Conservation (phyloP, 1,139 yeast species). For the Kluyveromyces sp. region DNA sequence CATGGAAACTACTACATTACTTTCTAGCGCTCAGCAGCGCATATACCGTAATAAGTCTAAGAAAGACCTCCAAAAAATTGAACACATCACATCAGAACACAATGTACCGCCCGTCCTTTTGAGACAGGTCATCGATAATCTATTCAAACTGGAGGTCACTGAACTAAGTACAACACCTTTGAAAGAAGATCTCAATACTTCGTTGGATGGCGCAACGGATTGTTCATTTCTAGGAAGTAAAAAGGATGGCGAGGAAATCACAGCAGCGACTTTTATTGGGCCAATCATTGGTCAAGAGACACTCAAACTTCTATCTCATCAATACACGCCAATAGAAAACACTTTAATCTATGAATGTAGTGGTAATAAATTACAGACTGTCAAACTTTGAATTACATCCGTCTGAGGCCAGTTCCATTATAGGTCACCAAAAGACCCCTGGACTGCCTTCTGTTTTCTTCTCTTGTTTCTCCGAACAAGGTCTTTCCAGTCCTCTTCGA, state of each 20-base stretch:
- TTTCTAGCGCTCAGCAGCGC: conserved; percentile 51
- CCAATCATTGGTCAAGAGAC: conserved; percentile 77
- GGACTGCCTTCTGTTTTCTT: conserved; percentile 39
- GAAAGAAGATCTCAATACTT: too few species aligned
- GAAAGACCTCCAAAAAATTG: conserved; percentile 37
- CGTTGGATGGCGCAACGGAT: too few species aligned
- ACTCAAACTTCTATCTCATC: conserved; percentile 58
- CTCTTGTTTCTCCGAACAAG: conserved; percentile 59
- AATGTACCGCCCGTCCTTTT: conserved; percentile 6
- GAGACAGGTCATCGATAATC: conserved; percentile 12
- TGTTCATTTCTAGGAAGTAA: too few species aligned
- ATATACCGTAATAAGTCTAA: conserved; percentile 54
- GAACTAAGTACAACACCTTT: not conserved
- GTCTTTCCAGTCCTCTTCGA: conserved; percentile 82
- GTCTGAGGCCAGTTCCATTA: conserved; percentile 27
- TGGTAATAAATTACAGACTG: conserved; percentile 42
- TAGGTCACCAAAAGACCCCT: conserved; percentile 69
- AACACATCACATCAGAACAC: not conserved
- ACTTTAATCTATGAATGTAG: conserved; percentile 64
- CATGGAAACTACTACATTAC: conserved; percentile 73
- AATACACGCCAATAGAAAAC: conserved; percentile 67
- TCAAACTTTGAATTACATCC: conserved; percentile 36
- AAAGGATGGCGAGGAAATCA: conserved; percentile 10
- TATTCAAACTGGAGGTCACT: not conserved
- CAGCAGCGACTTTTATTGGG: conserved; percentile 50